Evolutionary conservation across 345 rosid genomes (phyloP).

Genomic region (Corchorus olitorius): DNA sequence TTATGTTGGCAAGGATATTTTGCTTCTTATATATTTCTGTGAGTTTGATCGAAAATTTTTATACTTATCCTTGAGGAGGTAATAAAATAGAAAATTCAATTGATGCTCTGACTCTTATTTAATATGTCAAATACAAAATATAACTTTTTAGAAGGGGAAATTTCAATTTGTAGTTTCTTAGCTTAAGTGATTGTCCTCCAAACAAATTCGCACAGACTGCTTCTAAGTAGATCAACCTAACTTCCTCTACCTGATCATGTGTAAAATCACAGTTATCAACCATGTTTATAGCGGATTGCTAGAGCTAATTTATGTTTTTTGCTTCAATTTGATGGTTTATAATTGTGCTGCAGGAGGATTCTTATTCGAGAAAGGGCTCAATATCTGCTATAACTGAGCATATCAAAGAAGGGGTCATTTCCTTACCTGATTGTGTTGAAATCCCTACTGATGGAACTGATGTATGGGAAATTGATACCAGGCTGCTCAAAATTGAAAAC

Average conservation of each 20-base stretch:
- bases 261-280: neutral
- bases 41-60: neutral
- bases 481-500: constrained; percentile 66
- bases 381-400: constrained; percentile 41
- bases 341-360: constrained; percentile 58
- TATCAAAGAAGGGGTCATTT: constrained; percentile 41
- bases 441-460: constrained; percentile 92
- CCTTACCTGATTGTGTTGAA: constrained; percentile 61
- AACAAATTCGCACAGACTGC: neutral
- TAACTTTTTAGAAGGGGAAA: neutral
- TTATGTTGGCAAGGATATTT: neutral
- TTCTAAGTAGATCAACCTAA: neutral
- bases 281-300: neutral
- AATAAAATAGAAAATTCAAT: neutral
- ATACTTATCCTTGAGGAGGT: neutral
- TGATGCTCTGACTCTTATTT: neutral
- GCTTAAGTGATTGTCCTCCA: neutral
- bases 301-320: constrained; percentile 10
- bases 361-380: constrained; percentile 44
- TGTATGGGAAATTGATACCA: constrained; percentile 93
- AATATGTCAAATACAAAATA: neutral
- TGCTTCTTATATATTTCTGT: neutral
- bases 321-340: constrained; percentile 32
- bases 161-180: neutral
- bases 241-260: constrained; percentile 1